Percentiles rank a stretch among this genome's conserved stretches.
These are phyloP conservation scores for Yamadazyma pseudoaaseri DNA, from an alignment of 1,139 yeast species.

Conservation along the genomic window DNA sequence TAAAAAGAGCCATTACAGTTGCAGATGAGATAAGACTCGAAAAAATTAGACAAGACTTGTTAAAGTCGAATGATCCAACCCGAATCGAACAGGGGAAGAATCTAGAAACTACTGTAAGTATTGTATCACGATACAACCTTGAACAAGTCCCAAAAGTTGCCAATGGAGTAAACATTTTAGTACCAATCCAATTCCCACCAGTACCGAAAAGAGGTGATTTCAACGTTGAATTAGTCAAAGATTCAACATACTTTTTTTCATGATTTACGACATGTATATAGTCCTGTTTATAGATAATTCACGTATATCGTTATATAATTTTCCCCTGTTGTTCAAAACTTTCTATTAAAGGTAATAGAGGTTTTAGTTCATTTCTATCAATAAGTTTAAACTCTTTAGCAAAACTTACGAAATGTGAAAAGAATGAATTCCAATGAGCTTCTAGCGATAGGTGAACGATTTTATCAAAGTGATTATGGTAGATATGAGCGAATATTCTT, in stretches of 20 bases:
- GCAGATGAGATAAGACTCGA: constrained; percentile 77
- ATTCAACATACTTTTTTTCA: constrained; percentile 79
- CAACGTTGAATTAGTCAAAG: constrained; percentile 69
- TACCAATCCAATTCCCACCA: constrained; percentile 69
- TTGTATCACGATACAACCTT: constrained; percentile 46
- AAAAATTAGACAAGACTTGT: constrained; percentile 54
- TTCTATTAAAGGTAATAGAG: constrained; percentile 73
- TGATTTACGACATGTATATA: constrained; percentile 12
- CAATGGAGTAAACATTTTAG: constrained; percentile 37
- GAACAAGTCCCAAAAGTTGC: constrained; percentile 25
- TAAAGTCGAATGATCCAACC: constrained; percentile 52
- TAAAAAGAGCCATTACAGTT: constrained; percentile 60
- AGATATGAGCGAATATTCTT: constrained; percentile 93
- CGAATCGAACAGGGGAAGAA: constrained; percentile 51
- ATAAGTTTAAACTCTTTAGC: constrained; percentile 79
- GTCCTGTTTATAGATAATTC: constrained; percentile 1
- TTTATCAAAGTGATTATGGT: constrained; percentile 91
- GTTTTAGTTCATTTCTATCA: constrained; percentile 77
- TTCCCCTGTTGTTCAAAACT: constrained; percentile 85
- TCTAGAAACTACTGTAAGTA: constrained; percentile 74
- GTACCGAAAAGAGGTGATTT: constrained; percentile 84
- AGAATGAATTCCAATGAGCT: constrained; percentile 98
- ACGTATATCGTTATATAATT: constrained; percentile 38
- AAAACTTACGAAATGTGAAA: constrained; percentile 91
- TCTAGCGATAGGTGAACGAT: constrained; percentile 86